phyloP scores from a whole-genome alignment of 306 rosid species.

The Quercus variabilis region DNA sequence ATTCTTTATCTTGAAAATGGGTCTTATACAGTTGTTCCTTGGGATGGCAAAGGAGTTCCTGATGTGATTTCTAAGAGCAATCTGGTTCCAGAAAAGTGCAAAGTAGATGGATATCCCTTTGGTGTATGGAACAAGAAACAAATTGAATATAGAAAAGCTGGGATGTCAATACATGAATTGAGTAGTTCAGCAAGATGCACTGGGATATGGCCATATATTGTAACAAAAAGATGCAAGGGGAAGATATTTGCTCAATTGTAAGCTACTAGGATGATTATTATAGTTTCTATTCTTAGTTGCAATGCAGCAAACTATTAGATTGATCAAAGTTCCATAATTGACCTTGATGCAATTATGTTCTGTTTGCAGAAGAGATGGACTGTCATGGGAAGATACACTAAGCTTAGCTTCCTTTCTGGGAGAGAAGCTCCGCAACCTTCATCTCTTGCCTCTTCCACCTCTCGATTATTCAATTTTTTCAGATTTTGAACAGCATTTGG shows the following conservation, averaged over 20 bases:
- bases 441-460: constrained; percentile 83
- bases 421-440: constrained; percentile 72
- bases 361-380: constrained; percentile 66
- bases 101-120: constrained; percentile 50
- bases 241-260: constrained; percentile 83
- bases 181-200: constrained; percentile 31
- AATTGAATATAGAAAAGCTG: constrained; percentile 65
- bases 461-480: constrained; percentile 31
- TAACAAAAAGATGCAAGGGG: constrained; percentile 75
- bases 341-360: constrained; percentile 15
- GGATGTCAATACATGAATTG: constrained; percentile 24
- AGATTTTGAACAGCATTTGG: constrained; percentile 31
- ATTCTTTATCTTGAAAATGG: constrained; percentile 75
- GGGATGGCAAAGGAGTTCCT: constrained; percentile 83
- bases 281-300: constrained; percentile 7
- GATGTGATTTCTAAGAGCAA: constrained; percentile 55
- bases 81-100: constrained; percentile 35
- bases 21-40: constrained; percentile 49
- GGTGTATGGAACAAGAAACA: constrained; percentile 79
- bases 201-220: constrained; percentile 79
- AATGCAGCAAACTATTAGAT: constrained; percentile 7
- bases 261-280: constrained; percentile 29
- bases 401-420: constrained; percentile 83
- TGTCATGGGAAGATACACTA: constrained; percentile 60
- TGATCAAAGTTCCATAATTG: constrained; percentile 16